Percentiles rank a stretch among this genome's conserved stretches.
Conservation (phyloP, 2,329 filamentous ascomycete genomes). For the Knoxdaviesia proteae region DNA sequence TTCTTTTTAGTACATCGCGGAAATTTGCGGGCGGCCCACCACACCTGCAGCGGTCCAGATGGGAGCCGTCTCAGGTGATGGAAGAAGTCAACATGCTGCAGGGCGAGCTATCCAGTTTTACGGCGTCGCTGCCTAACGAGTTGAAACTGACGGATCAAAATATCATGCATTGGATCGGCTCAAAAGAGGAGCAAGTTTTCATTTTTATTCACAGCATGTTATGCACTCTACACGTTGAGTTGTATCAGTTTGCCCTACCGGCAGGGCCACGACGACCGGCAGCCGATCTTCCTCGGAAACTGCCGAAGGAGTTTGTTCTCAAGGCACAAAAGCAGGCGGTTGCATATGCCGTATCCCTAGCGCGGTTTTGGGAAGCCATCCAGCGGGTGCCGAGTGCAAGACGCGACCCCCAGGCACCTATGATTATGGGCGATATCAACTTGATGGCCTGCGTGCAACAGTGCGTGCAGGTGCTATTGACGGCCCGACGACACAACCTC, state of each 20-base stretch:
- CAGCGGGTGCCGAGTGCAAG: conserved; percentile 11
- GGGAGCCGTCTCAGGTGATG: conserved; percentile 17
- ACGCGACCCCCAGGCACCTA: conserved; percentile 7
- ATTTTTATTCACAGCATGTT: conserved; percentile 17
- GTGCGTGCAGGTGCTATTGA: conserved; percentile 12
- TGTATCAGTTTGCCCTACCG: conserved; percentile 18
- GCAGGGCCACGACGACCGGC: conserved; percentile 7
- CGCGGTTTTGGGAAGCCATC: conserved; percentile 15
- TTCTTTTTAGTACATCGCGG: conserved; percentile 5
- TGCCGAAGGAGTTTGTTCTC: conserved; percentile 15
- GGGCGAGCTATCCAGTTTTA: conserved; percentile 15
- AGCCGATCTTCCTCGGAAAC: conserved; percentile 12
- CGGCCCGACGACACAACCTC: conserved; percentile 15
- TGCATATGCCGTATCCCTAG: conserved; percentile 16
- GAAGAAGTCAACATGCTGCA: conserved; percentile 16
- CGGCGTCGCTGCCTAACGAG: conserved; percentile 14
- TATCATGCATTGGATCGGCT: conserved; percentile 12
- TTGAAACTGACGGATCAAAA: conserved; percentile 15
- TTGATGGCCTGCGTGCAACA: conserved; percentile 6
- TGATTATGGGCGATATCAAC: conserved; percentile 4
- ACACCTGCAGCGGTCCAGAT: conserved; percentile 4
- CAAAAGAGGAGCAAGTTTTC: conserved; percentile 13
- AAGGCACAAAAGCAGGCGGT: conserved; percentile 18
- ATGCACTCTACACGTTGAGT: conserved; percentile 15
- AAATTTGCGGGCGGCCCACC: conserved; percentile 4